Evolutionary conservation across 1,139 yeast genomes (phyloP), one percentile per base, ranked within the genome.

Genomic region (Saccharomyces hybrid): DNA sequence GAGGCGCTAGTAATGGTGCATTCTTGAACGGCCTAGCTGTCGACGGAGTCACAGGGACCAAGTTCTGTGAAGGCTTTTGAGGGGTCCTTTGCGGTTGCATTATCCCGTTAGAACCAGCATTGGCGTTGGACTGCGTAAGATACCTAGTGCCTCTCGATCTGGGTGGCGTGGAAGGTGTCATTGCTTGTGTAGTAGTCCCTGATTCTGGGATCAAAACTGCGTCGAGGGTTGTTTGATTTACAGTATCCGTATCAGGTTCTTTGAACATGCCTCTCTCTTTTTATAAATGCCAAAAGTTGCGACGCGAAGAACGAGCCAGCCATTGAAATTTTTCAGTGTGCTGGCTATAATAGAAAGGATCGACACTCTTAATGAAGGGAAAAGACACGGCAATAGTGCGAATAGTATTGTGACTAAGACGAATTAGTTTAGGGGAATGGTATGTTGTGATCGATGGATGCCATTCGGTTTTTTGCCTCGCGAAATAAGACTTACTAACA

Each of bases 21-120:
- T 48, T 48, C 32, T 57, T 60, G 44, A 56, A 58, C 12, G 51
- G 49, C 42, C 52, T 58, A 44, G 57, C 60, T 9, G 69, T 65
- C 2, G 66, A 62, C 1, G 71, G 71, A 2, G 71, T 67, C 32
- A 66, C 64, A 5, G 69, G 69, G 5, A 52, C 62, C 26, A 46
- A 52, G 26, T 44, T 44, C 47, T 48, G 55, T 21, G 50, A 38
- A 4, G 52, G 50, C 48, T 59, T 53, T 11, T 54, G 58, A 3
- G 65, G 67, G 9, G 67, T 62, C 44, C 54, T 38, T 38, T 38
- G 44, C 11, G 24, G n/a, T 38, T 38, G 48, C 21, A 27, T 46
- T 24, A 27, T 24, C 4, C 19, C 16, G 14, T 12, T 48, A 9
- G 50, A 16, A n/a, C 38, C 44, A 4, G 42, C 16, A 26, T 48